Base-by-base conservation (phyloP, 352 stramenopile species). In the Globisporangium heterothallicum region DNA sequence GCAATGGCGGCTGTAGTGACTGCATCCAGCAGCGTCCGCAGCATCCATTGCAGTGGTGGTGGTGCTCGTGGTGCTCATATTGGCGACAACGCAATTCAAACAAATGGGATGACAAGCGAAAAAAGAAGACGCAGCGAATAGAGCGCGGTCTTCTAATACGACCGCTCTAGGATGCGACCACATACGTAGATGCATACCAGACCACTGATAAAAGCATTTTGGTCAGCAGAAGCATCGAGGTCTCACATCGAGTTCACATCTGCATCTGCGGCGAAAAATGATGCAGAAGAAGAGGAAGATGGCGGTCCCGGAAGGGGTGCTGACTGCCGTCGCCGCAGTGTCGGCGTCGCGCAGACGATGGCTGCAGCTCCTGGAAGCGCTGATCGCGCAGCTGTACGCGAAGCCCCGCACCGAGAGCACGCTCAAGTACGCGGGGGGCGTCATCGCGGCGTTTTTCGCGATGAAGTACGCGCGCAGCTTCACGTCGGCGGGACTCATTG, bases 1-100 rank as follows among this genome's bases (percentile, higher is more conserved):
- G 57, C 79, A 88, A 30, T 72, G 72, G 3, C 79, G 71, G 8
- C 50, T 42, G 65, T 90, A 90, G 72, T 90, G 79, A 13, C 56
- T 63, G 45, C 79, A 90, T 14, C 50, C 61, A n/a, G 41, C 13
- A 2, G 19, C n/a, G n/a, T n/a, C 24, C 41, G 40, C 2, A 14
- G 6, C 13, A 13, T 44, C 38, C 6, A 25, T 14, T 13, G 29
- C 29, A 10, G 29, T 10, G 30, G 16, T 13, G 21, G 2, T 45
- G 8, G 41, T 6, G 24, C 41, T 38, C 32, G n/a, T 38, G 32
- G 6, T 16, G 14, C 12, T 38, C 32, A n/a, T n/a, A n/a, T n/a
- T n/a, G n/a, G n/a, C n/a, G n/a, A n/a, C n/a, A n/a, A n/a, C 32
- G 1, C 32, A 38, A 18, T 18, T 38, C 6, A 10, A 38, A 16